Evolutionary conservation across 257 asterid species (phyloP), one percentile per base, ranked within the genome.

Genomic region (Solanum sejunctum): DNA sequence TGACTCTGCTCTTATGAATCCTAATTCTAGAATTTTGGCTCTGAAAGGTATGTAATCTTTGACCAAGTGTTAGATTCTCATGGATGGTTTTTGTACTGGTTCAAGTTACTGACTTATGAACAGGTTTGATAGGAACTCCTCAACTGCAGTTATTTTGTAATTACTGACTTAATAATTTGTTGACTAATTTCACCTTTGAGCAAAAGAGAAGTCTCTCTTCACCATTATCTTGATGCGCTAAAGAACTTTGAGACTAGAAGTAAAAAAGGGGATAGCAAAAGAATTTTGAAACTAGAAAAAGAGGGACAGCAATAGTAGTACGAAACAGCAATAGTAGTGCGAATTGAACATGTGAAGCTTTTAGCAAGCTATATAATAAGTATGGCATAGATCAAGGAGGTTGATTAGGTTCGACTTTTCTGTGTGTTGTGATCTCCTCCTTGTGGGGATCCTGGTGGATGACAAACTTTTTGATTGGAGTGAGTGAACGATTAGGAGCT

Each of bases 1-100:
- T 15, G 99, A 97, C 88, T 97, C 99, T 3, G 99, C 99, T 28
- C 97, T 97, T 83, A 97, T 97, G 99, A 95, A 97, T 91, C 98
- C 99, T 23, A 90, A 91, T 89, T 87, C 95, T 60, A 92, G 97
- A 90, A 94, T 95, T 83, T 88, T 97, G 91, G 99, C 99, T 43
- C 89, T 97, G 61, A 95, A 97, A 95, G 99, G 99, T 97, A 91
- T 80, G 66, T 67, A 55, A 23, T 71, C 58, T 82, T 51, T 82
- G 36, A 10, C 55, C 55, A 5, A 67, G 21, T 77, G 51, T 63
- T 60, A 43, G 51, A 73, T 32, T 51, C 41, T 63, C 45, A 81
- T 41, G 4, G 21, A 45, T 58, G 20, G 45, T 56, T 79, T 32
- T 20, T 15, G n/a, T 54, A 71, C 51, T 41, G 55, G 63, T 83